A percentile compares a stretch with the other conserved stretches of the same genome.
Evolutionary conservation across 2,329 filamentous ascomycete species (phyloP).

Genomic region (Scytalidium sp.): DNA sequence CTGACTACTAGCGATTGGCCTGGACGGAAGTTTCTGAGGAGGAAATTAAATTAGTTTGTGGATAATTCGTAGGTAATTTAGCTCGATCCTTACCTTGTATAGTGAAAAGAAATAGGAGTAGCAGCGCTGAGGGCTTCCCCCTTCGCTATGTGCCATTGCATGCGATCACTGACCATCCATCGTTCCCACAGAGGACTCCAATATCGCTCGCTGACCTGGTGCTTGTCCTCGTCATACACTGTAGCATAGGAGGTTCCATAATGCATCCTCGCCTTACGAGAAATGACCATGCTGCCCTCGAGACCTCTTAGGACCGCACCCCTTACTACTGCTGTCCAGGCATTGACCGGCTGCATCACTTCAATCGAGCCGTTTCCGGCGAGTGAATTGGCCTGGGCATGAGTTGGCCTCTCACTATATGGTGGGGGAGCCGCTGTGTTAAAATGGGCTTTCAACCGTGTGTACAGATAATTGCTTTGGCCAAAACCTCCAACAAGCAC

Average conservation of each 20-base stretch:
- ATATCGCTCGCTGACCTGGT: constrained; percentile 70
- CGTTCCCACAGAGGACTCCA: constrained; percentile 79
- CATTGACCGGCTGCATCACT: constrained; percentile 79
- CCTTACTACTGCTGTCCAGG: constrained; percentile 77
- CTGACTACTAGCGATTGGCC: constrained; percentile 75
- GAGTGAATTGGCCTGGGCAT: constrained; percentile 47
- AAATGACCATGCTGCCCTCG: constrained; percentile 77
- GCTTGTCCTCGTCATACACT: constrained; percentile 73
- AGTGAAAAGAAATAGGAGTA: constrained; percentile 76
- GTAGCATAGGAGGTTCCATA: constrained; percentile 82
- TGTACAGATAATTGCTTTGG: constrained; percentile 71
- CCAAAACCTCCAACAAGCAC: constrained; percentile 81
- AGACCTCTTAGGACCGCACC: constrained; percentile 73
- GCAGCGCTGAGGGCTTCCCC: constrained; percentile 73
- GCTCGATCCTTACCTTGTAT: constrained; percentile 57
- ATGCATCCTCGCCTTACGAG: constrained; percentile 64
- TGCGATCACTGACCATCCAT: constrained; percentile 80
- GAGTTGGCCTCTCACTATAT: constrained; percentile 69
- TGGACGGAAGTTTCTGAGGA: constrained; percentile 45
- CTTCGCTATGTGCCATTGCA: constrained; percentile 82
- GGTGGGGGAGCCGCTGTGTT: constrained; percentile 45
- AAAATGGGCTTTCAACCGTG: constrained; percentile 68
- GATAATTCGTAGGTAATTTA: neutral
- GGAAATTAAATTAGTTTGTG: too few relatives aligned
- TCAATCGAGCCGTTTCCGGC: constrained; percentile 60